Conservation (phyloP, 768 basidiomycete species). For the Termitomyces sp. region DNA sequence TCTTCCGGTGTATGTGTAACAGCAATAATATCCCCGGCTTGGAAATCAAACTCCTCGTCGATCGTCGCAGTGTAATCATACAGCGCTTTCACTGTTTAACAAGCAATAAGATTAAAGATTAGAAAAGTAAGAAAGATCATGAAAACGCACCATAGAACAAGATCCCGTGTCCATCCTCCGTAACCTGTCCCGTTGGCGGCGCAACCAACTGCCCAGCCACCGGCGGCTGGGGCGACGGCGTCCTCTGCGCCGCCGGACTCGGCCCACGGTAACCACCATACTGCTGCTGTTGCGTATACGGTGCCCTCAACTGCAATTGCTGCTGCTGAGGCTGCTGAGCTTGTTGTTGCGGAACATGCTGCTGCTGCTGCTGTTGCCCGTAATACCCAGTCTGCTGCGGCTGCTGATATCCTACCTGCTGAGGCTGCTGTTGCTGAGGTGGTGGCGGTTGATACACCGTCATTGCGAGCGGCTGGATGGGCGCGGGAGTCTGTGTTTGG, state of each 20-base stretch:
- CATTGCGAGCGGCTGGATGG: constrained; percentile 7
- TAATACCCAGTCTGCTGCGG: constrained; percentile 15
- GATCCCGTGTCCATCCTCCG: constrained; percentile 78
- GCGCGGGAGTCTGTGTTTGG: constrained; percentile 1
- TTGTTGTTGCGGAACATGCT: constrained; percentile 20
- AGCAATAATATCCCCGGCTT: constrained; percentile 91
- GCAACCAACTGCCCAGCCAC: constrained; percentile 27
- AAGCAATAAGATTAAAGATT: not conserved
- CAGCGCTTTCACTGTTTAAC: constrained; percentile 85
- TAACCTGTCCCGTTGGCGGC: constrained; percentile 70
- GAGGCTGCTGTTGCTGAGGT: constrained; percentile 20
- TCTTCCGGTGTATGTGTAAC: constrained; percentile 93
- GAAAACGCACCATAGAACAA: constrained; percentile 79
- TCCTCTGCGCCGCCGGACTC: constrained; percentile 39
- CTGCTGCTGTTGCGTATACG: constrained; percentile 30
- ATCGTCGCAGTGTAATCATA: constrained; percentile 85
- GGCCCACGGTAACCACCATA: constrained; percentile 35
- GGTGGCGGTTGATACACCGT: constrained; percentile 22
- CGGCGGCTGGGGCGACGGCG: constrained; percentile 47
- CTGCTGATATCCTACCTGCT: constrained; percentile 14
- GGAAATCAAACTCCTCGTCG: constrained; percentile 96
- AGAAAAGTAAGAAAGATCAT: not conserved
- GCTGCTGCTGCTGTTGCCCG: constrained; percentile 21
- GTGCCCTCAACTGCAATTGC: constrained; percentile 23
- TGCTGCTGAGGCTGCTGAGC: constrained; percentile 21